These are phyloP conservation scores for Achaetomiella virescens DNA, from an alignment of 495 filamentous ascomycete genomes.

Conservation along the genomic window DNA sequence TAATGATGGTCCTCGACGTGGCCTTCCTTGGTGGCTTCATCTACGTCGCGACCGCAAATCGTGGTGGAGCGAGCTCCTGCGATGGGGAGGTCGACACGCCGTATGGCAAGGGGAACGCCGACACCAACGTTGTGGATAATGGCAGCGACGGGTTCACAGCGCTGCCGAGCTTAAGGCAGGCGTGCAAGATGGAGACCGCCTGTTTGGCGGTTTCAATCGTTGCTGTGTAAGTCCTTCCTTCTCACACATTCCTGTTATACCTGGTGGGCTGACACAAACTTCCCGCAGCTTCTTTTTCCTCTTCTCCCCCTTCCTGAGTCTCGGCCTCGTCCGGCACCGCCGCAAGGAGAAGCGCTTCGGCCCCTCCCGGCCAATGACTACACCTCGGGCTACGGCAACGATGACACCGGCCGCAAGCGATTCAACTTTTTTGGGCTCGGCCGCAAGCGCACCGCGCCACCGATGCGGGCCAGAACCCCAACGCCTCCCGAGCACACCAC, in stretches of 20 bases:
- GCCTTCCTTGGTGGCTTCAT: slow-evolving; percentile 53
- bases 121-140: slow-evolving; percentile 30
- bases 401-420: slow-evolving; percentile 17
- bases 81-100: slow-evolving; percentile 57
- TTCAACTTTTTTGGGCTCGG: slow-evolving; percentile 28
- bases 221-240: slow-evolving; percentile 57
- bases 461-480: slow-evolving; percentile 16
- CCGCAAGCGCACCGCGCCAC: slow-evolving; percentile 5
- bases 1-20: slow-evolving; percentile 62
- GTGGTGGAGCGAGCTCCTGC: slow-evolving; percentile 58
- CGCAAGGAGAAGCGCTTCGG: slow-evolving; percentile 67
- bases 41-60: slow-evolving; percentile 55
- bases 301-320: slow-evolving; percentile 56
- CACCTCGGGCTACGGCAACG: slow-evolving; percentile 50
- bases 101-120: slow-evolving; percentile 55
- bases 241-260: not conserved
- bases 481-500: slow-evolving; percentile 34
- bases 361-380: slow-evolving; percentile 53
- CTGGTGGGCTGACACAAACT: too few species aligned
- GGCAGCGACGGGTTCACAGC: slow-evolving; percentile 31
- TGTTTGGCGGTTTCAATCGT: slow-evolving; percentile 72
- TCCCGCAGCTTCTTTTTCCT: slow-evolving; percentile 60
- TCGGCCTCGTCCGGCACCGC: slow-evolving; percentile 61
- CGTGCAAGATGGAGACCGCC: slow-evolving; percentile 67
- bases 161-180: slow-evolving; percentile 47